Percentiles rank a stretch among this genome's conserved stretches.
phyloP scores from a whole-genome alignment of 306 rosid genomes.

The Citrullus mucosospermus region DNA sequence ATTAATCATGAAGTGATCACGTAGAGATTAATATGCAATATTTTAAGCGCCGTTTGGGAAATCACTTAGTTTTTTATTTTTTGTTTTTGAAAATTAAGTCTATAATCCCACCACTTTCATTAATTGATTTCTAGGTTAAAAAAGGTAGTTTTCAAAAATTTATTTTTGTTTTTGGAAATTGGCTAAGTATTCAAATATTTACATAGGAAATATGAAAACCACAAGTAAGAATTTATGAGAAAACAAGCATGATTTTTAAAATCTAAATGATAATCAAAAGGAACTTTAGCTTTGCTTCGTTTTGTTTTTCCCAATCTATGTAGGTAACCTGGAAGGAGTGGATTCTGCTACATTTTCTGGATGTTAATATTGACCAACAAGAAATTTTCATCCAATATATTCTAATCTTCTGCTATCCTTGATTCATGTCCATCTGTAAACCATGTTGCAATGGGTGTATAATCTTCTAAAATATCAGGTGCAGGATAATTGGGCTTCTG shows the following conservation, averaged over 20 bases:
- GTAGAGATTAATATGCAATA: neutral
- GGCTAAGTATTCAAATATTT: no score
- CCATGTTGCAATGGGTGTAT: neutral
- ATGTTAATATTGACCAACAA: neutral
- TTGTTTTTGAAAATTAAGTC: no score
- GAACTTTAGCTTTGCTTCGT: neutral
- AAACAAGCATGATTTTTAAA: no score
- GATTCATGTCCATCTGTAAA: neutral
- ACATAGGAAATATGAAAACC: no score
- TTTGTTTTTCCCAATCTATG: neutral
- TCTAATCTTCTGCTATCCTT: neutral
- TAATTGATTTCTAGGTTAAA: no score
- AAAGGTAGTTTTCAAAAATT: no score
- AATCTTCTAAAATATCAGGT: conserved; percentile 5
- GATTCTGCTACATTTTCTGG: neutral
- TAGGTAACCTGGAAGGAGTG: neutral
- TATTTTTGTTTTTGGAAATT: no score
- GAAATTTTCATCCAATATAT: neutral
- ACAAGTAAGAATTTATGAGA: no score
- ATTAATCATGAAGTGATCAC: neutral
- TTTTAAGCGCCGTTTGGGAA: no score
- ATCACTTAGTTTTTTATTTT: no score
- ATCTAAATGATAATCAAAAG: neutral
- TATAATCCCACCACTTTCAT: no score
- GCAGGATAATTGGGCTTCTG: conserved; percentile 80